Evolutionary conservation across 805 yeast genomes (phyloP).

Genomic region (Saccharomycopsis fermentans): DNA sequence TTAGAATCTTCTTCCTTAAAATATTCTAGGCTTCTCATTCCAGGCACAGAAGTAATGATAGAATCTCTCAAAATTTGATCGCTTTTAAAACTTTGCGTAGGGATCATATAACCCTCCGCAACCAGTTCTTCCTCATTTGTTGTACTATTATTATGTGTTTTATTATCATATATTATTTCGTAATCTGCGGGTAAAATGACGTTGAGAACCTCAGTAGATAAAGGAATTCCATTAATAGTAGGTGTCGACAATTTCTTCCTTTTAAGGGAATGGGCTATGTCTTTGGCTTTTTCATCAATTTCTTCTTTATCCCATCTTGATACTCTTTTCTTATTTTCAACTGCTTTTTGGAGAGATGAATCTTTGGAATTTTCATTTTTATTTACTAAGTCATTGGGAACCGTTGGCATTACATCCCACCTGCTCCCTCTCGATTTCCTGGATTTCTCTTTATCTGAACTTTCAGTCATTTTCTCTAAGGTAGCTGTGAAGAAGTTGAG

Average conservation of each 20-base stretch:
- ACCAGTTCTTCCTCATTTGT: background rate
- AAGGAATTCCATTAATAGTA: constrained; percentile 11
- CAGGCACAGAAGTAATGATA: constrained; percentile 49
- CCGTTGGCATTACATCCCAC: constrained; percentile 12
- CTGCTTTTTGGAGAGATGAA: background rate
- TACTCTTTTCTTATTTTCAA: background rate
- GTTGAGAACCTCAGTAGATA: constrained; percentile 10
- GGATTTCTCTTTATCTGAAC: background rate
- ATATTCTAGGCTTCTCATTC: constrained; percentile 52
- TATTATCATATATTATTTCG: constrained; percentile 6
- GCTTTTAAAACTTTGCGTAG: constrained; percentile 33
- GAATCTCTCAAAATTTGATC: constrained; percentile 26
- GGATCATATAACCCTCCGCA: constrained; percentile 37
- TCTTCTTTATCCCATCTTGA: constrained; percentile 7
- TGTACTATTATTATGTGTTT: background rate
- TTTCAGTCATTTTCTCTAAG: background rate
- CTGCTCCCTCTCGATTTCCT: constrained; percentile 9
- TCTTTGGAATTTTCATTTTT: background rate
- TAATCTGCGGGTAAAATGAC: constrained; percentile 13
- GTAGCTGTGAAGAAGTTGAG: too few species aligned
- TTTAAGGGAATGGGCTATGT: background rate
- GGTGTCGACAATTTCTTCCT: constrained; percentile 1
- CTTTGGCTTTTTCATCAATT: background rate
- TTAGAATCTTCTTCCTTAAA: constrained; percentile 64
- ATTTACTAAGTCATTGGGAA: background rate